Evolutionary conservation across 352 stramenopile genomes (phyloP), one percentile per base, ranked within the genome.

Genomic region (Peronospora belbahrii): DNA sequence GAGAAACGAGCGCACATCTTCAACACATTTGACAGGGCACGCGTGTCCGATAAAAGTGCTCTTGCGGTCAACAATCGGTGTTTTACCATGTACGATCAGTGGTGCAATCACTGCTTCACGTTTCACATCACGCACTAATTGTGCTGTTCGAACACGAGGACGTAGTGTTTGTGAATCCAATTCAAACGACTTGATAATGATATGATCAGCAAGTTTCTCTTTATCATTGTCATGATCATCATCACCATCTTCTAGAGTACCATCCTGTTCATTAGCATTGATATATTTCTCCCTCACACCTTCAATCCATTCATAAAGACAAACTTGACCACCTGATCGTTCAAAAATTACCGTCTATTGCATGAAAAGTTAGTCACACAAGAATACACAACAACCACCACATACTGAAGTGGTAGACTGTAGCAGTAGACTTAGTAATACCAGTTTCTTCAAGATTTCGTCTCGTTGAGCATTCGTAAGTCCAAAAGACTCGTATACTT

Each of bases 291-390:
- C 82, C 10, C 78, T 77, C 17, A 88, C 77, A 53, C 74, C 70
- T 54, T 88, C 82, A 30, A 90, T 83, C 82, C 82, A 93, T 53
- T 93, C 78, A 48, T 93, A 93, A 0, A 93, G 65, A 61, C 82
- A 93, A 28, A 87, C 78, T 52, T 90, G 78, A 7, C 76, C 74
- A n/a, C 58, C 77, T 15, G 76, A 83, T 11, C 77, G 72, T 42
- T 84, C 55, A 42, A 83, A 88, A 18, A 88, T 84, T 20, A 48
- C 46, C n/a, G 65, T 31, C 80, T 80, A 13, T 27, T 17, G n/a
- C n/a, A n/a, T n/a, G n/a, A n/a, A n/a, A n/a, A n/a, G n/a, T n/a
- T n/a, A n/a, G n/a, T n/a, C n/a, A n/a, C n/a, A n/a, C n/a, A n/a
- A n/a, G n/a, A n/a, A n/a, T n/a, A n/a, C n/a, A n/a, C n/a, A n/a